A percentile compares a stretch with the other conserved stretches of the same genome.
Conservation (phyloP, 805 yeast genomes). For the Hemisphaericaspora nanyangensis region DNA sequence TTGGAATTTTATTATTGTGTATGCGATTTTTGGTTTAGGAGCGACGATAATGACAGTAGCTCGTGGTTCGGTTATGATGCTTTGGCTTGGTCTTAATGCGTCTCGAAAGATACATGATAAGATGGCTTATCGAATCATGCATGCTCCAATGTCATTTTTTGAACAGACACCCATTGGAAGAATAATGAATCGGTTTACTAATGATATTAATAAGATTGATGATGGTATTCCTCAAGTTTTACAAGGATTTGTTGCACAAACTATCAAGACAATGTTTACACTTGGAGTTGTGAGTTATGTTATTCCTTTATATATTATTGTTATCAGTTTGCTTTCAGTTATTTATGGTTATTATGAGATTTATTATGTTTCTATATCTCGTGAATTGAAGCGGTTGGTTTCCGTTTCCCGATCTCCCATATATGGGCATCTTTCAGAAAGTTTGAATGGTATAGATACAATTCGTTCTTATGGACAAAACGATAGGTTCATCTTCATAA, state of each 20-base stretch:
- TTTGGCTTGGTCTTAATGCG: constrained; percentile 53
- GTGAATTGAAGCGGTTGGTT: constrained; percentile 75
- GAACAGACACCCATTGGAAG: constrained; percentile 70
- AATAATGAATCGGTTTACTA: constrained; percentile 60
- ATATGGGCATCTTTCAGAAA: constrained; percentile 79
- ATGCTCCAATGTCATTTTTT: constrained; percentile 64
- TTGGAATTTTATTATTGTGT: constrained; percentile 46
- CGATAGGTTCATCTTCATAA: constrained; percentile 56
- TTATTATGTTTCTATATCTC: constrained; percentile 63
- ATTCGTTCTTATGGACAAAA: constrained; percentile 73
- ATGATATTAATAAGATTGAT: constrained; percentile 59
- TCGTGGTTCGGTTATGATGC: constrained; percentile 47
- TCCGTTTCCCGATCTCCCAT: constrained; percentile 72
- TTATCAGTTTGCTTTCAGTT: constrained; percentile 45
- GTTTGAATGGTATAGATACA: constrained; percentile 72
- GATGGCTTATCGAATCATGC: constrained; percentile 52
- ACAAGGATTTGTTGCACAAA: constrained; percentile 41
- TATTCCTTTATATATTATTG: constrained; percentile 51
- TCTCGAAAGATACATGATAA: constrained; percentile 51
- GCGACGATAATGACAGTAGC: constrained; percentile 46
- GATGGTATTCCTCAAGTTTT: constrained; percentile 53
- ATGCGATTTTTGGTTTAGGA: constrained; percentile 52
- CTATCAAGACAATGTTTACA: constrained; percentile 46
- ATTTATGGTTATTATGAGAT: constrained; percentile 68
- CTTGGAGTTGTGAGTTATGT: constrained; percentile 48